Percentiles rank a stretch among this genome's conserved stretches.
These are phyloP conservation scores for Gastrolobium bilobum DNA, from an alignment of 306 rosid genomes.

Conservation along the genomic window DNA sequence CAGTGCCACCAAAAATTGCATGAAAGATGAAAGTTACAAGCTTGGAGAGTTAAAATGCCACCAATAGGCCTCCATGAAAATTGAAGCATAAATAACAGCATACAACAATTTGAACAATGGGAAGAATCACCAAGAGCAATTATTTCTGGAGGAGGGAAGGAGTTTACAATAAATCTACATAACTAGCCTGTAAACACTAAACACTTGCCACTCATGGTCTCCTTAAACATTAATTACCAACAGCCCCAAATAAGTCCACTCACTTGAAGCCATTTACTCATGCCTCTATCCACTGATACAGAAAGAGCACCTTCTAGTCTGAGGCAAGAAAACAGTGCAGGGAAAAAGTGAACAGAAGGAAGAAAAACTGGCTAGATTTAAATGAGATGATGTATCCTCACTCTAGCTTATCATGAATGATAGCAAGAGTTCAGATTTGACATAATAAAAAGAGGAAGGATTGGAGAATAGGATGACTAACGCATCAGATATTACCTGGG, in stretches of 20 bases:
- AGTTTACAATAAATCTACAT: conserved; percentile 43
- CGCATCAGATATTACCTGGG: conserved; percentile 64
- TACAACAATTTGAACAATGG: conserved; percentile 30
- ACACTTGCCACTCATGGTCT: conserved; percentile 48
- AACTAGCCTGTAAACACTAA: conserved; percentile 47
- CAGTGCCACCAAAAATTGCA: conserved; percentile 18
- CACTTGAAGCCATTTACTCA: conserved; percentile 60
- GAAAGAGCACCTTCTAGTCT: conserved; percentile 53
- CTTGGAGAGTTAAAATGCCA: conserved; percentile 23
- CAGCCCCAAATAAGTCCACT: conserved; percentile 52
- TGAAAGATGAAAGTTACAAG: conserved; percentile 9
- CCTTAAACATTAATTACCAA: conserved; percentile 53
- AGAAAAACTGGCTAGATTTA: conserved; percentile 45
- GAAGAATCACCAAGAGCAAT: conserved; percentile 35
- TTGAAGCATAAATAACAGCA: conserved; percentile 34
- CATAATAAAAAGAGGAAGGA: conserved; percentile 50
- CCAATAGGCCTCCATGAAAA: conserved; percentile 39
- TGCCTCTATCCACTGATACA: conserved; percentile 53
- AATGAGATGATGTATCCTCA: conserved; percentile 50
- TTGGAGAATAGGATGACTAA: conserved; percentile 51
- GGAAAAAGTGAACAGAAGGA: conserved; percentile 51
- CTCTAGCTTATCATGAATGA: conserved; percentile 40
- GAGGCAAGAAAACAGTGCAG: conserved; percentile 60
- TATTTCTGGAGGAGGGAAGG: conserved; percentile 40
- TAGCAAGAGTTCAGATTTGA: conserved; percentile 51